Evolutionary conservation across 768 basidiomycete genomes (phyloP).

Genomic region (Boletus rubescentipes): DNA sequence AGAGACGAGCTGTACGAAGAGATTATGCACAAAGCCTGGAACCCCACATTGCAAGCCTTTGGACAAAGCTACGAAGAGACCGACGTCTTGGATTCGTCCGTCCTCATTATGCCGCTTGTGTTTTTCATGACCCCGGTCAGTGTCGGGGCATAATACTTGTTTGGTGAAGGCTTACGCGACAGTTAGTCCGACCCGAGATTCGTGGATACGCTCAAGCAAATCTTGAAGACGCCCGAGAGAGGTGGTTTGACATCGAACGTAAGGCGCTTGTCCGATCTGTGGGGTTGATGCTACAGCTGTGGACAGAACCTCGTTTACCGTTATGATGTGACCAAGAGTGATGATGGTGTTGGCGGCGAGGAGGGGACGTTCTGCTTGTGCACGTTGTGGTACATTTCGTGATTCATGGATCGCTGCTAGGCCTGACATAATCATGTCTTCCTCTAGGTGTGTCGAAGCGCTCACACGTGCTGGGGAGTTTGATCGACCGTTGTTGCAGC

Average conservation of each 20-base stretch:
- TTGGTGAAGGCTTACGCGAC: not conserved
- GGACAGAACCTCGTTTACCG: constrained; percentile 81
- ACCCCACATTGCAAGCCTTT: constrained; percentile 64
- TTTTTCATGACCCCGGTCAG: constrained; percentile 85
- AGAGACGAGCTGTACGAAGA: constrained; percentile 91
- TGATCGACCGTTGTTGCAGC: constrained; percentile 61
- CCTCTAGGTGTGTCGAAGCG: constrained; percentile 77
- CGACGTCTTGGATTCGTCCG: constrained; percentile 78
- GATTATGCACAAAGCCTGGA: constrained; percentile 88
- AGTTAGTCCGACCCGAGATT: constrained; percentile 84
- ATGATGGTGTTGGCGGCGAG: constrained; percentile 94
- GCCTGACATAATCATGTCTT: not conserved
- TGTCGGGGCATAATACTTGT: constrained; percentile 7
- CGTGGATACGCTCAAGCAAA: constrained; percentile 76
- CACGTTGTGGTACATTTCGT: constrained; percentile 61
- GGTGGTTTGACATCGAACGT: constrained; percentile 91
- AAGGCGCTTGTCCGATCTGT: not conserved
- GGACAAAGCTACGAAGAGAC: constrained; percentile 91
- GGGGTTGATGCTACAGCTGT: constrained; percentile 1
- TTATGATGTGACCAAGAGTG: constrained; percentile 81
- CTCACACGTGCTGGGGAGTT: constrained; percentile 84
- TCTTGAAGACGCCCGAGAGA: constrained; percentile 83
- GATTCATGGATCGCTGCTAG: not conserved
- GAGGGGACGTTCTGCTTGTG: constrained; percentile 95
- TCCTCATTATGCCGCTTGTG: constrained; percentile 89